A percentile compares a stretch with the other conserved stretches of the same genome.
These are phyloP conservation scores for Paecilomyces formosus DNA, from an alignment of 2,329 filamentous ascomycete species.

Conservation along the genomic window DNA sequence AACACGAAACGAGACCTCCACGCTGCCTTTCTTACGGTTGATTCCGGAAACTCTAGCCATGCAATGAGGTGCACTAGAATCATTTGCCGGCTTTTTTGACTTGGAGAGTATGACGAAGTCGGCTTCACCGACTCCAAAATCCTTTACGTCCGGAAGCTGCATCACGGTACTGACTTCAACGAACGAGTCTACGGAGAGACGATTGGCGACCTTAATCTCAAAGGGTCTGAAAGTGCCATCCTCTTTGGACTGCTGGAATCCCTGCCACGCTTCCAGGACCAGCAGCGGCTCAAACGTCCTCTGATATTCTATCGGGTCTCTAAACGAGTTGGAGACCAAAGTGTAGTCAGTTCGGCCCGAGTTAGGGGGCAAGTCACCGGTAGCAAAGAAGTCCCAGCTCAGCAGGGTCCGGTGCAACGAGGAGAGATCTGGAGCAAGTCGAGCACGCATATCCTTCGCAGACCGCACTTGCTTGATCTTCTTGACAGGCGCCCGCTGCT, in stretches of 20 bases:
- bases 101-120: slow-evolving; percentile 84
- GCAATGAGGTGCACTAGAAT: slow-evolving; percentile 65
- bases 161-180: slow-evolving; percentile 85
- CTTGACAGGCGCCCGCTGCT: slow-evolving; percentile 66
- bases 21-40: slow-evolving; percentile 68
- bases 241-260: slow-evolving; percentile 82
- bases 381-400: slow-evolving; percentile 90
- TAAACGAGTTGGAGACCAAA: slow-evolving; percentile 70
- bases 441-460: slow-evolving; percentile 87
- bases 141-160: slow-evolving; percentile 60
- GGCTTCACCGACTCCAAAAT: slow-evolving; percentile 68
- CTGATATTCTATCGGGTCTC: slow-evolving; percentile 71
- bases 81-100: slow-evolving; percentile 60
- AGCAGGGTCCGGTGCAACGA: slow-evolving; percentile 78
- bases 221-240: slow-evolving; percentile 75
- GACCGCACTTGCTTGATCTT: slow-evolving; percentile 75
- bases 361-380: slow-evolving; percentile 74
- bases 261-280: slow-evolving; percentile 90
- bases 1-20: slow-evolving; percentile 82
- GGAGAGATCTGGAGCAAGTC: slow-evolving; percentile 82
- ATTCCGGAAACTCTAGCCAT: slow-evolving; percentile 76
- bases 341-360: slow-evolving; percentile 63
- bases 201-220: slow-evolving; percentile 78
- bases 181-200: slow-evolving; percentile 86
- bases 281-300: slow-evolving; percentile 84